Base-by-base conservation (phyloP, 2,329 filamentous ascomycete genomes). In the Ceratocystis diversiconidia region DNA sequence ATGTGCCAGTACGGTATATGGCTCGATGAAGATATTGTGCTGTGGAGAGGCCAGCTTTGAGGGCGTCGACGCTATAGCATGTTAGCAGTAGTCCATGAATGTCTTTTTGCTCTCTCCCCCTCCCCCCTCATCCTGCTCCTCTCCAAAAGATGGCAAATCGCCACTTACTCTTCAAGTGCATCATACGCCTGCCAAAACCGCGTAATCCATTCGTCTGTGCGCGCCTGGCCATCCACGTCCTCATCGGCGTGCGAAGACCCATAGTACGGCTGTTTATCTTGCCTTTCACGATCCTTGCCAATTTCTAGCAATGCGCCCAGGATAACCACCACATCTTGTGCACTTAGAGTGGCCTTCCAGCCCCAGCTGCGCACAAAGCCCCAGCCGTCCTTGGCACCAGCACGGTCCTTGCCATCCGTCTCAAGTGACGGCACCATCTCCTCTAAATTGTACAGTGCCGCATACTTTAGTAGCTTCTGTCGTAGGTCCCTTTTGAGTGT, bases 341-440 rank as follows among this genome's bases (percentile, higher is more conserved):
- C 94, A 68, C 89, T 95, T 30, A 97, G 79, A 62, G 92, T 96
- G 0, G 92, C 92, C 73, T 92, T 88, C 92, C 92, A 99, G 10
- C 94, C 94, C 94, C 94, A 99, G 73, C 90, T 95, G 67, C 92
- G 84, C 19, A 97, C 92, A 72, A 97, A 99, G 0, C 94, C 92
- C 92, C 92, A 97, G 10, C 91, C 92, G 73, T 96, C 91, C 72
- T 92, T 92, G 60, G 85, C 84, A 25, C 87, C 85, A 19, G 81
- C 86, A 63, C 85, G 83, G 69, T 87, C 85, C 70, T 82, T 82
- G 3, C 84, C 85, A 69, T 88, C 86, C 4, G 86, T 85, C 67
- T 88, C 86, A 10, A 86, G 82, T 3, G 87, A 84, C 0, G 92
- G 92, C 0, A 99, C 91, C 72, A 99, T 85, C 63, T 92, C 94